phyloP scores from a whole-genome alignment of 116 monocot genomes.

The Cymodocea nodosa region DNA sequence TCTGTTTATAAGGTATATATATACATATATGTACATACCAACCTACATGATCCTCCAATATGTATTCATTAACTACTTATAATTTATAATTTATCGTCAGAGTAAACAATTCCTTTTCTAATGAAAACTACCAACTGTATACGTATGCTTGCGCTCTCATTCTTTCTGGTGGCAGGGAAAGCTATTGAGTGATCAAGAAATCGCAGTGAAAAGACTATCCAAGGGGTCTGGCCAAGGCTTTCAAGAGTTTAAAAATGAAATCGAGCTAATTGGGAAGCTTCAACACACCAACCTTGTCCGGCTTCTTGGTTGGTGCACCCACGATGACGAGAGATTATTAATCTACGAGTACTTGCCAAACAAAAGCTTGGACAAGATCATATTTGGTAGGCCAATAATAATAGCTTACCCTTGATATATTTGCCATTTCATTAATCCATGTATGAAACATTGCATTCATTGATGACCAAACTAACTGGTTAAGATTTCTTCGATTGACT shows the following conservation, averaged over 20 bases:
- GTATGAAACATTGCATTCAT: neutral
- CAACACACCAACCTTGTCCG: slow-evolving; percentile 10
- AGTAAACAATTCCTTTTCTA: neutral
- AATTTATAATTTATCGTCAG: neutral
- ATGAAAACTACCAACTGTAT: no score
- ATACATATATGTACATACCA: neutral
- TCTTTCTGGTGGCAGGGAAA: slow-evolving; percentile 2
- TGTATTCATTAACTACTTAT: no score
- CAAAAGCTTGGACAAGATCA: slow-evolving; percentile 5
- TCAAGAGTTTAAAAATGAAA: slow-evolving; percentile 17
- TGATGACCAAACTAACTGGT: no score
- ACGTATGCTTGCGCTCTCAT: neutral
- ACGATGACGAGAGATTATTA: slow-evolving; percentile 10
- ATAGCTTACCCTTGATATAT: no score
- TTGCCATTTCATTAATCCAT: neutral
- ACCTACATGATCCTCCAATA: no score
- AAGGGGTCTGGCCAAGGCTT: slow-evolving; percentile 6
- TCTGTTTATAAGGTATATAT: slow-evolving; percentile 13
- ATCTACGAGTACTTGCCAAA: slow-evolving; percentile 6
- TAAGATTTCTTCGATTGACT: neutral
- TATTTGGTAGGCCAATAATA: slow-evolving; percentile 9
- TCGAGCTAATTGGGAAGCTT: slow-evolving; percentile 4
- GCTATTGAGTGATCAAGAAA: slow-evolving; percentile 7
- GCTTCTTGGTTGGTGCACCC: slow-evolving; percentile 11
- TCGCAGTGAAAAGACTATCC: slow-evolving; percentile 15